phyloP scores from a whole-genome alignment of 768 basidiomycete species.

The Mycena capillaripes region DNA sequence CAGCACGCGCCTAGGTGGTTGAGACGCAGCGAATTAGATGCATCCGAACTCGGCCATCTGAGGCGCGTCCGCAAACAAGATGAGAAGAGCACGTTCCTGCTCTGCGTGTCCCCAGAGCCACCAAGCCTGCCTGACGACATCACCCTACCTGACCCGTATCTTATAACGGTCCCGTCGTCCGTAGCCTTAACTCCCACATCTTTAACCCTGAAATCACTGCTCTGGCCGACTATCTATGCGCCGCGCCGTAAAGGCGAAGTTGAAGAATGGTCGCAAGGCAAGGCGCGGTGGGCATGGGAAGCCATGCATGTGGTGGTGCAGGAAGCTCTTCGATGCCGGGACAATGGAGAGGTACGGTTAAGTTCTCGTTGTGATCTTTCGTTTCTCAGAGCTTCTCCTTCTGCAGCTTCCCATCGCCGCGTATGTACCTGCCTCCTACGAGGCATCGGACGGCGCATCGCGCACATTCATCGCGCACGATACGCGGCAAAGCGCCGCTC shows the following conservation, averaged over 20 bases:
- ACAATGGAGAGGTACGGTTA: conserved; percentile 70
- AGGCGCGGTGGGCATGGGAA: conserved; percentile 81
- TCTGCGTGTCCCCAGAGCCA: conserved; percentile 54
- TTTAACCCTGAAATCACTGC: conserved; percentile 70
- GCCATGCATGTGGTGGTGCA: conserved; percentile 70
- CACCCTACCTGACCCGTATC: conserved; percentile 66
- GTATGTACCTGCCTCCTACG: conserved; percentile 71
- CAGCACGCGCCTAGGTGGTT: conserved; percentile 70
- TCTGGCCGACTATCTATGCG: conserved; percentile 91
- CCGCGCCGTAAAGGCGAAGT: conserved; percentile 78
- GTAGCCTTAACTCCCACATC: conserved; percentile 79
- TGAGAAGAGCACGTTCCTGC: conserved; percentile 65
- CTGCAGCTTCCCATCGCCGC: conserved; percentile 82
- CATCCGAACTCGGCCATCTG: conserved; percentile 75
- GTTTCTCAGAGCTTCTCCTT: conserved; percentile 15
- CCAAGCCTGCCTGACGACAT: conserved; percentile 67
- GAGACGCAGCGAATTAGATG: conserved; percentile 72
- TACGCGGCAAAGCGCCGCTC: conserved; percentile 73
- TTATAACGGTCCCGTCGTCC: conserved; percentile 71
- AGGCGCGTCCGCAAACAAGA: conserved; percentile 79
- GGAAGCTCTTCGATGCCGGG: conserved; percentile 62
- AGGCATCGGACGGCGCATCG: conserved; percentile 39
- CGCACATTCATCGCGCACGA: conserved; percentile 72
- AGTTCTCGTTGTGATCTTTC: neutral
- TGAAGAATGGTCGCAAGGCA: conserved; percentile 75